A percentile compares a stretch with the other conserved stretches of the same genome.
phyloP scores from a whole-genome alignment of 805 yeast species.

The Grigorovia transvaalensis region DNA sequence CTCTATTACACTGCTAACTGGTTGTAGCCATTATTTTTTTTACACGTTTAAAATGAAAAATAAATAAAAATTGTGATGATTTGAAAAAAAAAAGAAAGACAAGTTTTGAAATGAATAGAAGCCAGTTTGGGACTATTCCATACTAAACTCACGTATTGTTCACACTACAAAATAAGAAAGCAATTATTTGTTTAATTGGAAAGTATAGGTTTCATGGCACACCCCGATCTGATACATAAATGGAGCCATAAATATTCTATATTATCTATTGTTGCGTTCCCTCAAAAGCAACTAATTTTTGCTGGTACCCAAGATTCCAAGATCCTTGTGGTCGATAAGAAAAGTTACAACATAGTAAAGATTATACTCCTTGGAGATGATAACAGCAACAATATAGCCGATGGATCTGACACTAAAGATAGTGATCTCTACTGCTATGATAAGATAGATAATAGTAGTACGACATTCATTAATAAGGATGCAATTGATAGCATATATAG shows the following conservation, averaged over 20 bases:
- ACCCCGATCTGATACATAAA: slow-evolving; percentile 41
- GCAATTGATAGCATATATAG: neutral
- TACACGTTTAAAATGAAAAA: too few relatives aligned
- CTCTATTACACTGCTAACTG: too few relatives aligned
- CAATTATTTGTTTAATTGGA: too few relatives aligned
- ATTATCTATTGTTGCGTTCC: slow-evolving; percentile 58
- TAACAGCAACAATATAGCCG: neutral
- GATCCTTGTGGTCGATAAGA: slow-evolving; percentile 59
- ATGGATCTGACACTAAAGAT: neutral
- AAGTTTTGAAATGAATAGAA: neutral
- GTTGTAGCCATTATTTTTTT: too few relatives aligned
- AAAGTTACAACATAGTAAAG: slow-evolving; percentile 43
- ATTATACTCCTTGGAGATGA: slow-evolving; percentile 41
- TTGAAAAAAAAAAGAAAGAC: neutral
- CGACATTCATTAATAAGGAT: neutral
- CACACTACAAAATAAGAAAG: too few relatives aligned
- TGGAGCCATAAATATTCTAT: slow-evolving; percentile 73
- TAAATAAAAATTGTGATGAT: too few relatives aligned
- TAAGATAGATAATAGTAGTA: neutral
- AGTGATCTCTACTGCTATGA: neutral
- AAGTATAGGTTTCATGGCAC: neutral
- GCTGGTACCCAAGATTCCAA: slow-evolving; percentile 89
- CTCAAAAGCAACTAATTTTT: slow-evolving; percentile 46
- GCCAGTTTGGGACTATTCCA: neutral
- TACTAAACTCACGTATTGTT: too few relatives aligned